phyloP scores from a whole-genome alignment of 495 filamentous ascomycete genomes.

The Talaromyces adpressus region DNA sequence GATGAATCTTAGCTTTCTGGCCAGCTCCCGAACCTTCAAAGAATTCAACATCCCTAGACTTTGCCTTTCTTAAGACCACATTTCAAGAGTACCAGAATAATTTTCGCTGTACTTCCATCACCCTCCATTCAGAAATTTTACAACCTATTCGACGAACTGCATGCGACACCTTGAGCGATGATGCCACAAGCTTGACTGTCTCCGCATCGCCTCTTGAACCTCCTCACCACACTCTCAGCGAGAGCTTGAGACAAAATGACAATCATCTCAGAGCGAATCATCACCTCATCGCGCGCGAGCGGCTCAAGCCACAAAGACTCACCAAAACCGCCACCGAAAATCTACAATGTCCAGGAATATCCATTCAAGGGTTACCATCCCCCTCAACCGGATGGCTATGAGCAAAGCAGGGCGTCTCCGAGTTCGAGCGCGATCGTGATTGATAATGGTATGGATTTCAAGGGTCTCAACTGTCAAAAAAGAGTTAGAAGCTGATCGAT shows the following conservation, averaged over 20 bases:
- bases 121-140: neutral
- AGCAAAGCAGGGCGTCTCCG: slow-evolving; percentile 48
- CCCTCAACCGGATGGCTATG: slow-evolving; percentile 60
- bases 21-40: slow-evolving; percentile 1
- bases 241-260: slow-evolving; percentile 32
- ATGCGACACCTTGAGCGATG: neutral
- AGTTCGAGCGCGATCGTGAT: slow-evolving; percentile 79
- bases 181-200: slow-evolving; percentile 4
- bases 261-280: slow-evolving; percentile 37
- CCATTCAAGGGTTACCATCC: slow-evolving; percentile 69
- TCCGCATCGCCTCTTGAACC: neutral
- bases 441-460: too few relatives aligned
- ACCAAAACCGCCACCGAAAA: slow-evolving; percentile 42
- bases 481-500: slow-evolving; percentile 5
- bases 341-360: slow-evolving; percentile 58
- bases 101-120: neutral
- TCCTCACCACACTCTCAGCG: neutral
- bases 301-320: slow-evolving; percentile 27
- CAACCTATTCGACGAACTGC: neutral
- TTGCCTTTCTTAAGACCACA: neutral
- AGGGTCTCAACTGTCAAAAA: too few relatives aligned
- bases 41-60: neutral
- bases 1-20: neutral
- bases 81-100: neutral
- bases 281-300: slow-evolving; percentile 27